Base-by-base conservation (phyloP, 1,284 basidiomycete species). In the Puccinia polysora region DNA sequence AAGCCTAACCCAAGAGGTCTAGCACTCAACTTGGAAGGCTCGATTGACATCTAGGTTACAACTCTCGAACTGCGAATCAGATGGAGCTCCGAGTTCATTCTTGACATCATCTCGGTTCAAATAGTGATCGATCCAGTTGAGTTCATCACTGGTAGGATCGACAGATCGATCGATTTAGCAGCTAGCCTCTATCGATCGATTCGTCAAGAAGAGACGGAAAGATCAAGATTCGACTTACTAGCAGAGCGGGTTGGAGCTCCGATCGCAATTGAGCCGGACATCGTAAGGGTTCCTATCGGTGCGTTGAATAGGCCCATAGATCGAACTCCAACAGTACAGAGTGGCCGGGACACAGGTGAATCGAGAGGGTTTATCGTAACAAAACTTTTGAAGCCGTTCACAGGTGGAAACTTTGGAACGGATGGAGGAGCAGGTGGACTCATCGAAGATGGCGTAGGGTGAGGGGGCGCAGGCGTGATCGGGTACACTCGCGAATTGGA, bases 81-180 rank as follows among this genome's bases (percentile, higher is more conserved):
- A 75, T 23, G 83, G 81, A 20, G 88, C 90, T 71, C 91, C 91
- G 65, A 94, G 84, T 47, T 86, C 85, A 45, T 84, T 84, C 83
- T 91, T 90, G 80, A 87, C 83, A 72, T 83, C 83, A 4, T 85
- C 83, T 60, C 84, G 80, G 78, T 91, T 91, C 83, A 91, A 84
- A 85, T 86, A 92, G 1, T 82, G 84, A 75, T 90, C 88, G 76
- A 91, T 86, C 87, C 88, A 91, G 38, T 81, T 78, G 84, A 92
- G 87, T 80, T 93, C 84, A 38, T 76, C 64, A 73, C 68, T 70
- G 45, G 14, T 30, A n/a, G n/a, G n/a, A n/a, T n/a, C n/a, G n/a
- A n/a, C n/a, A n/a, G n/a, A n/a, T n/a, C n/a, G n/a, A n/a, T n/a
- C n/a, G n/a, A n/a, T n/a, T n/a, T n/a, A n/a, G n/a, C n/a, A n/a